These are phyloP conservation scores for Rhizophagus clarus DNA, from an alignment of 192 early-diverging fungal species.

Conservation along the genomic window DNA sequence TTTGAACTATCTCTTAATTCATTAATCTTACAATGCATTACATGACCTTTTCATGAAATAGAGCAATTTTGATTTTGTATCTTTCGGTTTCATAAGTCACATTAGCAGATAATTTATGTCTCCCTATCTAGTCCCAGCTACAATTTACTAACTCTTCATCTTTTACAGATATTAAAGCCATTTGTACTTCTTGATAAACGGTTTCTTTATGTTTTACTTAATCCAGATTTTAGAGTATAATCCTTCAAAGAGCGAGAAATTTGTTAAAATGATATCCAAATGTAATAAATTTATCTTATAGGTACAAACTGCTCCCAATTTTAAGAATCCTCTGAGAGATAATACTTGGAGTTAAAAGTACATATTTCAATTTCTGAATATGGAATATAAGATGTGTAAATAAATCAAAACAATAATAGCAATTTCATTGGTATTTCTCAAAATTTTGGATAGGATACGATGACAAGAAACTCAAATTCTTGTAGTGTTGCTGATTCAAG, in stretches of 20 bases:
- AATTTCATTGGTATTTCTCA: not conserved
- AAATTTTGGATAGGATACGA: too few relatives aligned
- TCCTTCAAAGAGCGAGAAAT: conserved; percentile 44
- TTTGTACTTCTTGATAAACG: conserved; percentile 65
- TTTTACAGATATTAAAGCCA: conserved; percentile 64
- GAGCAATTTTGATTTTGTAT: conserved; percentile 62
- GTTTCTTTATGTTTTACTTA: conserved; percentile 34
- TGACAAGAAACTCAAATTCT: too few relatives aligned
- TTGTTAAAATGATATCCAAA: too few relatives aligned
- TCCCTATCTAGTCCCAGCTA: too few relatives aligned
- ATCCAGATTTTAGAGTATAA: conserved; percentile 37
- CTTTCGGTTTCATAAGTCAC: conserved; percentile 62
- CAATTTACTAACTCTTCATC: conserved; percentile 67
- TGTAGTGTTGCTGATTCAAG: conserved; percentile 2
- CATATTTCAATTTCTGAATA: conserved; percentile 64
- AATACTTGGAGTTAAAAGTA: conserved; percentile 62
- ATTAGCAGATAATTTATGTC: conserved; percentile 76
- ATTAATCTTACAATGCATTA: conserved; percentile 76
- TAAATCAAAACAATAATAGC: too few relatives aligned
- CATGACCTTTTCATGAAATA: conserved; percentile 99
- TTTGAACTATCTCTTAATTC: conserved; percentile 80
- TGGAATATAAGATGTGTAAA: not conserved
- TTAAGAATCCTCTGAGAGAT: conserved; percentile 55
- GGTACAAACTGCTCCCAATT: conserved; percentile 68
- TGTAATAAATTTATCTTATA: conserved; percentile 84